Evolutionary conservation across 495 filamentous ascomycete species (phyloP), one percentile per base, ranked within the genome.

Genomic region (Physcia stellaris): DNA sequence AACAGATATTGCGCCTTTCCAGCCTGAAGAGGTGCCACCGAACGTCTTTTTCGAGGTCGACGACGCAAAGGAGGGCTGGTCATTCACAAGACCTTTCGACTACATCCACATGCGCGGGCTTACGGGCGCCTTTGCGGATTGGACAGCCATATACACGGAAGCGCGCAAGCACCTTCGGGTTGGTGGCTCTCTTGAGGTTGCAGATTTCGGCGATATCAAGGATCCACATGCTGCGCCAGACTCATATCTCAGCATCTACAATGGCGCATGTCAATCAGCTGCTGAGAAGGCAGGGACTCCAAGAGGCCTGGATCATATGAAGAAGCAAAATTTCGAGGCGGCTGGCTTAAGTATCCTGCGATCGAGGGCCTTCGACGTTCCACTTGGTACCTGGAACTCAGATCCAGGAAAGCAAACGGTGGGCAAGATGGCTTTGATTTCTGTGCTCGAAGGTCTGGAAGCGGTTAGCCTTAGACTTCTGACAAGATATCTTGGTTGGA

Each of bases 41-140:
- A 84, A 82, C 47, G 63, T 82, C 32, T 75, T 64, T 49, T 83
- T 82, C 53, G 75, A 82, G 53, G 68, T 84, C 20, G 77, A 80
- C 43, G 71, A 83, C 45, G 78, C 77, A 33, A 70, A 66, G 27
- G 46, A 62, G 5, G 60, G 67, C 31, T 77, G 71, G 73, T 59
- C 62, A 4, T 73, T 64, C 43, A 60, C 62, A 23, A 56, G 77
- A 23, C 55, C 69, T 9, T 79, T 79, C 43, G 78, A 85, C 45
- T 55, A 81, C 18, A 67, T 83, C 24, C 79, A 83, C 49, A 49
- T 82, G 13, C 74, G 79, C 27, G 62, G 66, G 31, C 61, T 84
- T 48, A 57, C 66, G 3, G 79, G 77, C 11, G 68, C 77, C 5
- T 82, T 84, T 52, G 50, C 55, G 0, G 63, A 78, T 44, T 84